These are phyloP conservation scores for Ophiostoma populinum DNA, from an alignment of 2,329 filamentous ascomycete genomes.

Conservation along the genomic window DNA sequence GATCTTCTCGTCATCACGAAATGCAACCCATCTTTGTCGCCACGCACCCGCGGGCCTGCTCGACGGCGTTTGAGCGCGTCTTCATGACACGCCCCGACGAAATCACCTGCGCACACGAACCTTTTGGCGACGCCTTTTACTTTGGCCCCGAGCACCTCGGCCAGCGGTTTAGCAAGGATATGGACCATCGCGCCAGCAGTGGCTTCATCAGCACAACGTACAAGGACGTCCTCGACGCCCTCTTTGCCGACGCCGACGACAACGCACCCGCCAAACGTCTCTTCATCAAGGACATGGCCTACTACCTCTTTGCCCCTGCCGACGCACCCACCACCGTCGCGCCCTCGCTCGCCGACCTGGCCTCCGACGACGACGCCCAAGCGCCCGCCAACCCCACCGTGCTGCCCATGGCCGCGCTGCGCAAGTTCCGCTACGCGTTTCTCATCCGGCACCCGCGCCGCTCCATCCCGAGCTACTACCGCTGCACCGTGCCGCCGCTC, in stretches of 20 bases:
- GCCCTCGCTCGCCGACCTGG: slow-evolving; percentile 47
- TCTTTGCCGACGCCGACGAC: slow-evolving; percentile 56
- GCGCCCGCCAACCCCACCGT: slow-evolving; percentile 70
- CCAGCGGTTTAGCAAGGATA: slow-evolving; percentile 58
- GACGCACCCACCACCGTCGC: slow-evolving; percentile 52
- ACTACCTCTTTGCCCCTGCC: slow-evolving; percentile 72
- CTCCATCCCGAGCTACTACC: slow-evolving; percentile 84
- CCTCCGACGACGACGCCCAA: slow-evolving; percentile 15
- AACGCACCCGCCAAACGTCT: slow-evolving; percentile 54
- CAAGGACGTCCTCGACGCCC: slow-evolving; percentile 57
- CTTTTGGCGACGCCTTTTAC: slow-evolving; percentile 93
- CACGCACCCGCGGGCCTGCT: slow-evolving; percentile 88
- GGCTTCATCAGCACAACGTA: slow-evolving; percentile 57
- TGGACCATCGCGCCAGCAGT: slow-evolving; percentile 33
- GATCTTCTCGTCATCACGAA: slow-evolving; percentile 24
- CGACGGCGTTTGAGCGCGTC: slow-evolving; percentile 93
- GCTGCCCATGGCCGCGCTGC: slow-evolving; percentile 55
- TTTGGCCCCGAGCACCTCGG: slow-evolving; percentile 82
- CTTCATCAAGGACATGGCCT: slow-evolving; percentile 96
- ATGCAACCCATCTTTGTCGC: slow-evolving; percentile 83
- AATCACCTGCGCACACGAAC: slow-evolving; percentile 78
- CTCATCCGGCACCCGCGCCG: slow-evolving; percentile 89
- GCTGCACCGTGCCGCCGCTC: slow-evolving; percentile 81
- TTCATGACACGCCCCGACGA: slow-evolving; percentile 87
- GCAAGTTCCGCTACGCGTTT: slow-evolving; percentile 85